Conservation (phyloP, 805 yeast genomes). For the Sungouiella thailandica region DNA sequence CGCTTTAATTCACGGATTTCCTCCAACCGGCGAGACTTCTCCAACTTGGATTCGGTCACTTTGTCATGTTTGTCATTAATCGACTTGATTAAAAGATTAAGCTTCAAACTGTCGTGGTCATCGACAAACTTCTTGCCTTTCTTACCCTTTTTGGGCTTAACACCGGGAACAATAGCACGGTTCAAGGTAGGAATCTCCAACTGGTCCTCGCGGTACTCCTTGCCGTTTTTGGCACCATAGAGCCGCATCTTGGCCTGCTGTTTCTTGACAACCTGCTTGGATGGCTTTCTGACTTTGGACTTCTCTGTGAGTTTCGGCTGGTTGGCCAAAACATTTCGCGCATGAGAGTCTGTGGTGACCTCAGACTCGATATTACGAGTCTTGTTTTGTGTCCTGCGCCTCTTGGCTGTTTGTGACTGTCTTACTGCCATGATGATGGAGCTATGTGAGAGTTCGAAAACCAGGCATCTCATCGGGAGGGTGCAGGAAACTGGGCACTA, state of each 20-base stretch:
- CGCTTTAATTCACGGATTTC: constrained; percentile 83
- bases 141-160: constrained; percentile 70
- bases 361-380: constrained; percentile 60
- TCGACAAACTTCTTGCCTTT: constrained; percentile 78
- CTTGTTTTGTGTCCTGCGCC: constrained; percentile 47
- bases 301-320: constrained; percentile 60
- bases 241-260: constrained; percentile 60
- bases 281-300: constrained; percentile 45
- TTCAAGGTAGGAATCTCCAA: constrained; percentile 76
- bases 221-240: constrained; percentile 58
- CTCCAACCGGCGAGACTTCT: constrained; percentile 83
- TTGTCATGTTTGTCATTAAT: constrained; percentile 80
- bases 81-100: constrained; percentile 68
- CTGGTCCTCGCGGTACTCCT: constrained; percentile 70
- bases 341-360: constrained; percentile 59
- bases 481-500: background rate
- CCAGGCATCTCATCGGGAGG: constrained; percentile 4
- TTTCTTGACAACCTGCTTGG: constrained; percentile 54
- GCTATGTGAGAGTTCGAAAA: background rate
- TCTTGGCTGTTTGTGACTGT: constrained; percentile 57
- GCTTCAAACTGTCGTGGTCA: constrained; percentile 57
- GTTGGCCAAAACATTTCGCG: constrained; percentile 57
- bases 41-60: constrained; percentile 81
- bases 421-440: constrained; percentile 52
- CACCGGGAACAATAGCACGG: constrained; percentile 82